These are phyloP conservation scores for Cutaneotrichosporon arboriforme DNA, from an alignment of 1,284 basidiomycete genomes.

Conservation along the genomic window DNA sequence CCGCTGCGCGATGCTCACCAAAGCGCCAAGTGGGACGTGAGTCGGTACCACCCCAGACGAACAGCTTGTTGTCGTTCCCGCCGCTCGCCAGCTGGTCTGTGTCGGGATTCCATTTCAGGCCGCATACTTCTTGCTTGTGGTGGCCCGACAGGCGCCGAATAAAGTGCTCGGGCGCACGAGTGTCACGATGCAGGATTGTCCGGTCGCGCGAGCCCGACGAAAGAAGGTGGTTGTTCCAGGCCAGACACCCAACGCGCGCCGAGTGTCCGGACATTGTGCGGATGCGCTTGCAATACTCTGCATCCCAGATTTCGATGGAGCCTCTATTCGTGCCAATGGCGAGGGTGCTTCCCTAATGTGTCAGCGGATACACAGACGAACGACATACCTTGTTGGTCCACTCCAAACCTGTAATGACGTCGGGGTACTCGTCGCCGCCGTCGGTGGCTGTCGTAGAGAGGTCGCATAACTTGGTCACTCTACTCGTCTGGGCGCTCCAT, in stretches of 20 bases:
- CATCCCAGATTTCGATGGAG: conserved; percentile 89
- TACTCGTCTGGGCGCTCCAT: conserved; percentile 91
- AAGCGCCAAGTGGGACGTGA: conserved; percentile 82
- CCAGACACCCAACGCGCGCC: conserved; percentile 84
- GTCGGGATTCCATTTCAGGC: conserved; percentile 79
- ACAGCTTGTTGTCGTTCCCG: conserved; percentile 97
- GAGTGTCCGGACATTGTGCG: conserved; percentile 79
- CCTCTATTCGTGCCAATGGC: conserved; percentile 89
- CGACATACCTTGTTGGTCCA: conserved; percentile 79
- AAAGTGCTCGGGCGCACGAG: conserved; percentile 64
- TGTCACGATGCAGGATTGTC: conserved; percentile 85
- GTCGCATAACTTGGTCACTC: conserved; percentile 88
- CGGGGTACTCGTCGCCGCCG: conserved; percentile 41
- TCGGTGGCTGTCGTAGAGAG: conserved; percentile 48
- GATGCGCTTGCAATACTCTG: conserved; percentile 66
- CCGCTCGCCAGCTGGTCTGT: conserved; percentile 81
- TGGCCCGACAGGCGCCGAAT: conserved; percentile 68
- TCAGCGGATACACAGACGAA: conserved; percentile 1
- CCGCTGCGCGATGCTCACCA: conserved; percentile 91
- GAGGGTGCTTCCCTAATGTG: conserved; percentile 67
- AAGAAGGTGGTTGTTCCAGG: conserved; percentile 87
- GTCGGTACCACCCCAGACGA: conserved; percentile 77
- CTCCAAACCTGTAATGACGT: conserved; percentile 75
- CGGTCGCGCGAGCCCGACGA: conserved; percentile 89
- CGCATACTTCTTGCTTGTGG: conserved; percentile 94